Base-by-base conservation (phyloP, 768 basidiomycete genomes). In the Nevesoporus exiguus region DNA sequence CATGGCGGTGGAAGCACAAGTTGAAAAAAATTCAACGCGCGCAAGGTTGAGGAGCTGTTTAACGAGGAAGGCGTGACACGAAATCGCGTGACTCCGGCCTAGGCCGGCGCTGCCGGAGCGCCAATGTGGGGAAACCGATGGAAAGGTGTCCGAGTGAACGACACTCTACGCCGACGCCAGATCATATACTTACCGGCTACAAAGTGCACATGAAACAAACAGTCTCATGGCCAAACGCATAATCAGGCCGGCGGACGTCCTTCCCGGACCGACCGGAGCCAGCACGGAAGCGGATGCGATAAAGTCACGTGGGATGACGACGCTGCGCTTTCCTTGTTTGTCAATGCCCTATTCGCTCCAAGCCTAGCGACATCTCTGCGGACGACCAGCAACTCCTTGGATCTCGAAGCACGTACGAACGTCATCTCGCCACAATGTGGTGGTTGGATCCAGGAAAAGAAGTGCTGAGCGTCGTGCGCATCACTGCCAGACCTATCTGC, bases 371-470 rank as follows among this genome's bases (percentile, higher is more conserved):
- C 15, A 36, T 27, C 37, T 24, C 7, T 5, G 33, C 56, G 53
- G 24, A 51, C 53, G 13, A 41, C 34, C 7, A 15, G 45, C 27
- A 29, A 29, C 41, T 27, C 22, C 14, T 0, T 19, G 24, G 19
- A 57, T 17, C 44, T 34, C 24, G 30, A 47, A 47, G 44, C 47
- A 51, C 51, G n/a, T n/a, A n/a, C n/a, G n/a, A n/a, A n/a, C n/a
- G 7, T 22, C 50, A 10, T 27, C 47, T 57, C 40, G 47, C 65
- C 73, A 66, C 59, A 59, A 90, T 90, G 87, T 92, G 90, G 90
- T 92, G 88, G 87, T 74, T 88, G 36, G 87, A 91, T 70, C 90
- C 90, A 49, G 89, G 87, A 51, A 91, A 90, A 69, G 90, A 93
- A 71, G 80, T 91, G 37, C 72, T 92, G 61, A 86, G 89, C 71